A percentile compares a stretch with the other conserved stretches of the same genome.
phyloP scores from a whole-genome alignment of 2,329 filamentous ascomycete genomes.

The Madurella mycetomatis region DNA sequence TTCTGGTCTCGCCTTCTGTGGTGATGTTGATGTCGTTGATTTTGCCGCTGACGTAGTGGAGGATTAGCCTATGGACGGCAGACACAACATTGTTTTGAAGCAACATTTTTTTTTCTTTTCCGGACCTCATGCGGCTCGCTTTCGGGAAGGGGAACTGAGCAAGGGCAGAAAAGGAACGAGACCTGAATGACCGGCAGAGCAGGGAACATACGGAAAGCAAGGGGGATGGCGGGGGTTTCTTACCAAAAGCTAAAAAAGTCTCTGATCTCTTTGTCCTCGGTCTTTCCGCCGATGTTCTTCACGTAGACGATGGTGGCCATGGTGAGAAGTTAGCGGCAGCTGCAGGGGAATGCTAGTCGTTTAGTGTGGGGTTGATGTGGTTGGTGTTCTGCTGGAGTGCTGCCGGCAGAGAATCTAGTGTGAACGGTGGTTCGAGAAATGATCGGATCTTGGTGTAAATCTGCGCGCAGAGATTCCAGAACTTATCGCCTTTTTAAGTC shows the following conservation, averaged over 20 bases:
- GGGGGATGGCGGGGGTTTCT: slow-evolving; percentile 27
- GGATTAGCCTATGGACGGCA: slow-evolving; percentile 10
- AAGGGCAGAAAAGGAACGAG: not conserved
- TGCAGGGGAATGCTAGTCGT: not conserved
- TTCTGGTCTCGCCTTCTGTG: slow-evolving; percentile 63
- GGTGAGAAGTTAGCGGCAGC: slow-evolving; percentile 23
- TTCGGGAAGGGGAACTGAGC: not conserved
- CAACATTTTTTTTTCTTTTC: not conserved
- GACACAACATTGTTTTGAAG: not conserved
- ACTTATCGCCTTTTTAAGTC: not conserved
- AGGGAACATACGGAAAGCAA: not conserved
- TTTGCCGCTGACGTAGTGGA: slow-evolving; percentile 64
- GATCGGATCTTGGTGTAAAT: not conserved
- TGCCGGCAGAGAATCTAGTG: not conserved
- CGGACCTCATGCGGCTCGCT: not conserved
- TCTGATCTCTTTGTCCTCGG: slow-evolving; percentile 83
- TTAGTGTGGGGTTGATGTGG: not conserved
- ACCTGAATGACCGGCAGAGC: not conserved
- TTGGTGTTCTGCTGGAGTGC: not conserved
- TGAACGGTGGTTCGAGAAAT: not conserved
- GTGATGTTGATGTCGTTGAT: slow-evolving; percentile 79
- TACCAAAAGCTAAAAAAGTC: slow-evolving; percentile 98
- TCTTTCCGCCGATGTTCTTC: slow-evolving; percentile 78
- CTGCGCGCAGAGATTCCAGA: not conserved
- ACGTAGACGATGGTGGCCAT: slow-evolving; percentile 75